Evolutionary conservation across 495 filamentous ascomycete genomes (phyloP), one percentile per base, ranked within the genome.

Genomic region (Hypomontagnella monticulosa): DNA sequence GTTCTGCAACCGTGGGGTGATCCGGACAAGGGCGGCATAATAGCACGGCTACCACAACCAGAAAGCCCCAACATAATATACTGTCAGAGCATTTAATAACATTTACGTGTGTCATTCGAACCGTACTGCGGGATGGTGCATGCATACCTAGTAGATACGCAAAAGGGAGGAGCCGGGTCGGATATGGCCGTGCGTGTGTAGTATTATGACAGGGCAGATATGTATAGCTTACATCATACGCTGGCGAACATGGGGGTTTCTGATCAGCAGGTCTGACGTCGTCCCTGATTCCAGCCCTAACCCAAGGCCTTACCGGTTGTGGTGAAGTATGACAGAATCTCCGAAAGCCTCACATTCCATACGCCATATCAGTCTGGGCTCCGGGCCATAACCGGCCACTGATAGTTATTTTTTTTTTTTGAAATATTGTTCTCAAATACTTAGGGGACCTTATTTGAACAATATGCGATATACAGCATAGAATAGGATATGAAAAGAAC

Each of bases 31-130:
- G 23, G 23, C 51, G 14, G 14, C 19, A 30, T 41, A 40, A 34
- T 34, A 34, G 19, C 38, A 16, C 37, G 3, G 14, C 38, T 5
- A 42, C 42, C n/a, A n/a, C 12, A 19, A 18, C 37, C n/a, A 41
- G 14, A 55, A 14, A 37, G 30, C 14, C 36, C 14, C 16, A 38
- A 42, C 51, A 32, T 61, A 57, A 66, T 52, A 40, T 36, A 58
- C 36, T 23, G 42, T 55, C 49, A 38, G 49, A 42, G 6, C 30
- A 56, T 60, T 55, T 68, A 50, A 50, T 56, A 67, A 49, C 58
- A 15, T 48, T 63, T 67, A 59, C 57, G 57, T 67, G 64, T 47
- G 15, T 16, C 52, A 16, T 47, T 57, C 8, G 23, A 54, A 30
- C 36, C 16, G 41, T 43, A 36, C 27, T 43, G 58, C 55, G 55